Percentiles rank a stretch among this genome's conserved stretches.
phyloP scores from a whole-genome alignment of 2,329 filamentous ascomycete species.

The Ascochyta koolunga region DNA sequence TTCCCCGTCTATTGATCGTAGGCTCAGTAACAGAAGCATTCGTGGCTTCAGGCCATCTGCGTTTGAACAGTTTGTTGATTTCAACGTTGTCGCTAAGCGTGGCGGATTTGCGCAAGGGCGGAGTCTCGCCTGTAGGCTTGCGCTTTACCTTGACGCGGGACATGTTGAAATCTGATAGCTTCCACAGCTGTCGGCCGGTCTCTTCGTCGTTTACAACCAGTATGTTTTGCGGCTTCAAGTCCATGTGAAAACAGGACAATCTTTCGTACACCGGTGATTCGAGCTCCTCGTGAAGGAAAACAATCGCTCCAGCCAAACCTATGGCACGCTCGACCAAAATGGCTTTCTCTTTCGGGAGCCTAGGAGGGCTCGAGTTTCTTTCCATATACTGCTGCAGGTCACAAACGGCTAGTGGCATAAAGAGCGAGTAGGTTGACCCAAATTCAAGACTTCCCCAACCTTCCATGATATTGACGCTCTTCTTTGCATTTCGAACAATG shows the following conservation, averaged over 20 bases:
- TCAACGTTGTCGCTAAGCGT: conserved; percentile 21
- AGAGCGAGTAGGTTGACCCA: not conserved
- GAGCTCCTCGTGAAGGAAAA: conserved; percentile 46
- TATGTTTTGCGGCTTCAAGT: conserved; percentile 36
- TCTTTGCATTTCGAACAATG: not conserved
- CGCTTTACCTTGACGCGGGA: conserved; percentile 41
- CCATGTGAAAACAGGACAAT: conserved; percentile 52
- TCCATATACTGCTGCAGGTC: not conserved
- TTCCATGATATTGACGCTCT: not conserved
- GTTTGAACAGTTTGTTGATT: conserved; percentile 38
- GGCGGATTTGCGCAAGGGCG: no score
- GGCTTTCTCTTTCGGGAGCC: not conserved
- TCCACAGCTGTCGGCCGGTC: conserved; percentile 44
- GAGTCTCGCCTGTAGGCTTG: no score
- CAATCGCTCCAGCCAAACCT: not conserved
- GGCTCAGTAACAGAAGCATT: not conserved
- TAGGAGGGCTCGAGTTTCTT: not conserved
- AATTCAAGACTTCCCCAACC: not conserved
- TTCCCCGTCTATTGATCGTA: conserved; percentile 37
- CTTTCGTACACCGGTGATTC: conserved; percentile 30
- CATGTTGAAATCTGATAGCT: conserved; percentile 53
- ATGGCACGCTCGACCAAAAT: not conserved
- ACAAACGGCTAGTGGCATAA: not conserved
- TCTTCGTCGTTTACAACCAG: conserved; percentile 45
- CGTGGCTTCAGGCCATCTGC: conserved; percentile 12